Evolutionary conservation across 2,329 filamentous ascomycete genomes (phyloP).

Genomic region (Grosmannia huntii): DNA sequence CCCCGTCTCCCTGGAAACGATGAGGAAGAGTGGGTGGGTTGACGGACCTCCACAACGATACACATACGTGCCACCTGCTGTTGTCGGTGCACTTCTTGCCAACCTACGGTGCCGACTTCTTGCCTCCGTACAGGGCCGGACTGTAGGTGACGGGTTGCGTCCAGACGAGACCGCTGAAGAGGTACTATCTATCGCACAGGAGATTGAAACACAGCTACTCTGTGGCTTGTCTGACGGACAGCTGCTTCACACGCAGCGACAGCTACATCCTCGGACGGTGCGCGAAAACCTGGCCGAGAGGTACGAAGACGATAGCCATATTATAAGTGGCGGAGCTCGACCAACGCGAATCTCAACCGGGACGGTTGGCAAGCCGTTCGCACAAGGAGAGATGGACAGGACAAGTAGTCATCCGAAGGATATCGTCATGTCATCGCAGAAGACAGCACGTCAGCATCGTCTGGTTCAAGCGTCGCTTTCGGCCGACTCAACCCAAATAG

Average conservation of each 20-base stretch:
- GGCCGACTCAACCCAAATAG: conserved; percentile 31
- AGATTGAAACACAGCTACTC: conserved; percentile 37
- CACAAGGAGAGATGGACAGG: conserved; percentile 16
- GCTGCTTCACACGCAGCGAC: too few relatives aligned
- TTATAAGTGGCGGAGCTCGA: not conserved
- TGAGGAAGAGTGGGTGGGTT: conserved; percentile 43
- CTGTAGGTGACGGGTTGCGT: not conserved
- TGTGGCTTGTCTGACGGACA: conserved; percentile 25
- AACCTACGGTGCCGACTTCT: conserved; percentile 40
- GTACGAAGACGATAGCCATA: too few relatives aligned
- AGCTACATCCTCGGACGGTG: too few relatives aligned
- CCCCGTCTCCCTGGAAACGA: conserved; percentile 35
- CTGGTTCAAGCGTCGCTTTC: conserved; percentile 1
- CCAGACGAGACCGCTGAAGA: conserved; percentile 2
- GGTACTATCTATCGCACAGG: conserved; percentile 31
- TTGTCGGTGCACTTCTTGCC: conserved; percentile 43
- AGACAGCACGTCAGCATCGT: not conserved
- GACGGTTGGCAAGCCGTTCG: conserved; percentile 18
- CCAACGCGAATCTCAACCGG: conserved; percentile 22
- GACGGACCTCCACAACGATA: conserved; percentile 34
- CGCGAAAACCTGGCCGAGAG: not conserved
- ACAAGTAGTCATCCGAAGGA: not conserved
- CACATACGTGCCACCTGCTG: conserved; percentile 40
- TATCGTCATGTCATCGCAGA: not conserved
- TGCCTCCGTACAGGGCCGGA: not conserved